These are phyloP conservation scores for Logfia minima DNA, from an alignment of 129 eudicot species.

Conservation along the genomic window DNA sequence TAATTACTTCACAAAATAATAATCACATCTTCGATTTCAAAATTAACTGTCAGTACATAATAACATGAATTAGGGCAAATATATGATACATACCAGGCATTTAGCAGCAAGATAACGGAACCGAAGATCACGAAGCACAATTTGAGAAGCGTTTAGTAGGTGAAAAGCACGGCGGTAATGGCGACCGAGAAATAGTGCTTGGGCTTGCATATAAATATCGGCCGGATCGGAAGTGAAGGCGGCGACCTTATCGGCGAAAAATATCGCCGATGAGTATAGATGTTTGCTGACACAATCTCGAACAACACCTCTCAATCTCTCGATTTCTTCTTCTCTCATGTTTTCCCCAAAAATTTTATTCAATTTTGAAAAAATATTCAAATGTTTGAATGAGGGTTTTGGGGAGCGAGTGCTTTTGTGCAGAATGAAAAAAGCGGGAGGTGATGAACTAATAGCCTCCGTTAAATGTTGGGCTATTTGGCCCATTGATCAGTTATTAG, in stretches of 20 bases:
- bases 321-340: conserved; percentile 88
- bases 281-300: conserved; percentile 96
- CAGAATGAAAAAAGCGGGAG: conserved; percentile 39
- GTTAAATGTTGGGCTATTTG: neutral
- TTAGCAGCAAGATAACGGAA: conserved; percentile 94
- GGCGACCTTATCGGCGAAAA: conserved; percentile 97
- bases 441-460: neutral
- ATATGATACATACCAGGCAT: conserved; percentile 56
- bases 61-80: neutral
- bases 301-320: conserved; percentile 79
- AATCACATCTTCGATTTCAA: neutral
- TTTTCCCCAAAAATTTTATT: neutral
- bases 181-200: conserved; percentile 96
- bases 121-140: conserved; percentile 88
- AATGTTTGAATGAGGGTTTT: conserved; percentile 20
- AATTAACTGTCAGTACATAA: neutral
- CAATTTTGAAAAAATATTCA: neutral
- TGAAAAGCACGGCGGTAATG: conserved; percentile 95
- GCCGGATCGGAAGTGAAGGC: conserved; percentile 95
- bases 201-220: conserved; percentile 94
- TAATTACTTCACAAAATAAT: neutral
- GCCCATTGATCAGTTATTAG: neutral
- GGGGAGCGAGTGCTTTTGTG: neutral
- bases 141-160: conserved; percentile 86
- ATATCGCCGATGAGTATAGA: conserved; percentile 91